Percentiles rank a stretch among this genome's conserved stretches.
Evolutionary conservation across 2,329 filamentous ascomycete species (phyloP).

Genomic region (Sclerotinia sclerotiorum): DNA sequence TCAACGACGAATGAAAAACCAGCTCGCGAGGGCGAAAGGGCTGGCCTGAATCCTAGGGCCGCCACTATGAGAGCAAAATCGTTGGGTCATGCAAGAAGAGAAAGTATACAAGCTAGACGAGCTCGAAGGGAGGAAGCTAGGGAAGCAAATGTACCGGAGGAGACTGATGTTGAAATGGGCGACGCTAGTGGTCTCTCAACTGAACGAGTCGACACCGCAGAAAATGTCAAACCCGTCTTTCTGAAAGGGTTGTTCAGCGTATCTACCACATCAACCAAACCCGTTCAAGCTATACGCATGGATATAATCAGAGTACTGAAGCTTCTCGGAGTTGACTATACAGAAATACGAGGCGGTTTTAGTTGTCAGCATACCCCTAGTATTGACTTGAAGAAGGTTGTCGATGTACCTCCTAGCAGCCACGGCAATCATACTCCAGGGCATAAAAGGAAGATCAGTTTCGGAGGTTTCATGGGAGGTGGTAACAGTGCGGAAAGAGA

Average conservation of each 20-base stretch:
- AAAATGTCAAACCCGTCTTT: constrained; percentile 89
- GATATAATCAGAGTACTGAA: constrained; percentile 90
- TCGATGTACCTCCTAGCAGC: constrained; percentile 60
- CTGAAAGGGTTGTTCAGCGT: constrained; percentile 97
- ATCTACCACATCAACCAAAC: constrained; percentile 91
- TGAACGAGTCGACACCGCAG: constrained; percentile 64
- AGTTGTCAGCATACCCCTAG: constrained; percentile 84
- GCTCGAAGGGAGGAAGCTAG: constrained; percentile 69
- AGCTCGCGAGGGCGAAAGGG: constrained; percentile 47
- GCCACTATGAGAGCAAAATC: constrained; percentile 78
- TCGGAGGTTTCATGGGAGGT: constrained; percentile 64
- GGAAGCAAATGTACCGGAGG: constrained; percentile 81
- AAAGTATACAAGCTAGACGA: constrained; percentile 87
- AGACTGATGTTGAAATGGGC: constrained; percentile 78
- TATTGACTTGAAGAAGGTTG: constrained; percentile 77
- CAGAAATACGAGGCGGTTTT: constrained; percentile 92
- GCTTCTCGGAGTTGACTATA: constrained; percentile 85
- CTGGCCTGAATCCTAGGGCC: constrained; percentile 51
- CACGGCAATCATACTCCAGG: constrained; percentile 49
- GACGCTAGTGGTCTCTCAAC: constrained; percentile 61
- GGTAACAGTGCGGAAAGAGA: constrained; percentile 57
- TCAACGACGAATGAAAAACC: constrained; percentile 56
- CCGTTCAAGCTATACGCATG: constrained; percentile 77
- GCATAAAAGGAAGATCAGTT: constrained; percentile 79
- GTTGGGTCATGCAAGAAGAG: constrained; percentile 81